These are phyloP conservation scores for Phallus indusiatus DNA, from an alignment of 768 basidiomycete species.

Conservation along the genomic window DNA sequence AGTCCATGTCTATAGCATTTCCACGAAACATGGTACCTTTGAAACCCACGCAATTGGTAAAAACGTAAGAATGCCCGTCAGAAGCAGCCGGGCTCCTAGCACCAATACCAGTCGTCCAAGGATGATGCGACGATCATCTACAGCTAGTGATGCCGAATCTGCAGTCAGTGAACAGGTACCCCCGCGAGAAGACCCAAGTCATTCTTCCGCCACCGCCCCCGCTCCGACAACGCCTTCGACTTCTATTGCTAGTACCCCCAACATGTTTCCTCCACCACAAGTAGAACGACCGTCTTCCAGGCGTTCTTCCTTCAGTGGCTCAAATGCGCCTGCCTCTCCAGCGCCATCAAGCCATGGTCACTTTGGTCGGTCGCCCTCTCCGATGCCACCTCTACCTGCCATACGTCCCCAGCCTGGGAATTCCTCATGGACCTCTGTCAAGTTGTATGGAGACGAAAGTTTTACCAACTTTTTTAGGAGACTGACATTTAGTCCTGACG, in stretches of 20 bases:
- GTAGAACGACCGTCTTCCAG: slow-evolving; percentile 57
- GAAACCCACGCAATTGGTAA: slow-evolving; percentile 89
- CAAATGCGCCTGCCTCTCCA: slow-evolving; percentile 72
- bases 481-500: slow-evolving; percentile 91
- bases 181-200: slow-evolving; percentile 38
- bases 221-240: slow-evolving; percentile 17
- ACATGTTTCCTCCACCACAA: slow-evolving; percentile 58
- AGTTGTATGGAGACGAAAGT: slow-evolving; percentile 91
- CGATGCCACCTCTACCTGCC: slow-evolving; percentile 88
- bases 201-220: slow-evolving; percentile 22
- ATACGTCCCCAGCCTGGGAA: slow-evolving; percentile 61
- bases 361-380: slow-evolving; percentile 78
- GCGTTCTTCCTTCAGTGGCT: slow-evolving; percentile 63
- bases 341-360: slow-evolving; percentile 37
- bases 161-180: slow-evolving; percentile 41
- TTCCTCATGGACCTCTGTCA: slow-evolving; percentile 56
- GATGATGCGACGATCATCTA: slow-evolving; percentile 61
- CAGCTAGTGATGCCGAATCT: slow-evolving; percentile 67
- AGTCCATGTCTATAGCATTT: slow-evolving; percentile 88
- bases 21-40: slow-evolving; percentile 67
- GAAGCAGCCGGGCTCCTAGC: slow-evolving; percentile 66
- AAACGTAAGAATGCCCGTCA: slow-evolving; percentile 66
- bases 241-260: slow-evolving; percentile 16
- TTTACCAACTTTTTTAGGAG: slow-evolving; percentile 94
- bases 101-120: slow-evolving; percentile 46